Percentiles rank a stretch among this genome's conserved stretches.
Evolutionary conservation across 345 rosid genomes (phyloP).

Genomic region (Eucalyptus sideroxylon): DNA sequence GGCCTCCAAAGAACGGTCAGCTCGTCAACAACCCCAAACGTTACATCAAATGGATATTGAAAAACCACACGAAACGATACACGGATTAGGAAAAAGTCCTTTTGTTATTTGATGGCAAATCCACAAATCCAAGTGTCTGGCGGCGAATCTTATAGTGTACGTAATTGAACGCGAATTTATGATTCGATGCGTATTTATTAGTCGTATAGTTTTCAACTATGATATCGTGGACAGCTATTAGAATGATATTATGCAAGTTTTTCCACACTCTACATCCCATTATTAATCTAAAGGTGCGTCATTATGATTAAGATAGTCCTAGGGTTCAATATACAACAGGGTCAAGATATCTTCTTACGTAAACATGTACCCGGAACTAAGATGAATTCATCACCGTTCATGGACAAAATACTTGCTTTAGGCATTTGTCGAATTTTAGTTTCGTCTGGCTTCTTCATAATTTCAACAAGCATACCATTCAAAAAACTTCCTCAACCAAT

Average conservation of each 20-base stretch:
- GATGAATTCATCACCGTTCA: not conserved
- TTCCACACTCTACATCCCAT: not conserved
- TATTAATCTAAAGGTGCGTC: not conserved
- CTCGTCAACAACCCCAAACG: not conserved
- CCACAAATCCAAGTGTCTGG: not conserved
- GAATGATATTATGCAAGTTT: not conserved
- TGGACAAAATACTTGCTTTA: not conserved
- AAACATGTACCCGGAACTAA: not conserved
- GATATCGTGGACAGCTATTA: not conserved
- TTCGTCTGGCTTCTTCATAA: not conserved
- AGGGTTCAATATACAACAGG: not conserved
- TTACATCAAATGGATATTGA: not conserved
- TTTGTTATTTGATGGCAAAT: not conserved
- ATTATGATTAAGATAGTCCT: not conserved
- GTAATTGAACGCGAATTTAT: not conserved
- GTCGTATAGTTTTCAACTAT: not conserved
- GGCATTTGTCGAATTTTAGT: not conserved
- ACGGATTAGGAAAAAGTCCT: not conserved
- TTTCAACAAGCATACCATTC: not conserved
- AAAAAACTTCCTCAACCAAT: too few species aligned
- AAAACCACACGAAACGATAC: not conserved
- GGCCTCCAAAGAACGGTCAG: not conserved
- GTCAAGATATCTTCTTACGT: rapidly evolving
- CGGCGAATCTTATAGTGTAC: not conserved
- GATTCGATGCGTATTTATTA: rapidly evolving